phyloP scores from a whole-genome alignment of 1,284 basidiomycete genomes.

The Pseudozyma thailandica region DNA sequence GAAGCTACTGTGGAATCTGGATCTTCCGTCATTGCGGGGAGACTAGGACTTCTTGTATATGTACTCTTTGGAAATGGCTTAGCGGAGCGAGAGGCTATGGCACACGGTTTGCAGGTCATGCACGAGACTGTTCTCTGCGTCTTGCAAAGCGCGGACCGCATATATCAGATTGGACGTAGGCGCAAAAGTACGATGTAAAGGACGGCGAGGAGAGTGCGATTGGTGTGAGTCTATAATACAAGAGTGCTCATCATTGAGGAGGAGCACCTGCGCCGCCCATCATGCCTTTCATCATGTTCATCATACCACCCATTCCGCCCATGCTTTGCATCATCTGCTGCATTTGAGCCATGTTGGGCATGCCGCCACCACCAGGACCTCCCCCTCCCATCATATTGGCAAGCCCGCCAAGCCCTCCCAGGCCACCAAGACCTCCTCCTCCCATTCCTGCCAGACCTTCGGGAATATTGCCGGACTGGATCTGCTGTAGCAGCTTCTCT shows the following conservation, averaged over 20 bases:
- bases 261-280: slow-evolving; percentile 75
- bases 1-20: no score
- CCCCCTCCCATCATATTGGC: slow-evolving; percentile 44
- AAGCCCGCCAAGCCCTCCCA: slow-evolving; percentile 38
- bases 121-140: no score
- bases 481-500: slow-evolving; percentile 58
- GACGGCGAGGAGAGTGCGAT: no score
- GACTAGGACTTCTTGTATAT: no score
- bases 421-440: slow-evolving; percentile 43
- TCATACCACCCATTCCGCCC: slow-evolving; percentile 69
- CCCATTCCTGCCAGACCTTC: slow-evolving; percentile 44
- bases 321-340: slow-evolving; percentile 69
- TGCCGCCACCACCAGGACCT: slow-evolving; percentile 33
- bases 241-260: slow-evolving; percentile 1
- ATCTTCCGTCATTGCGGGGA: no score
- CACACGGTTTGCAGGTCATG: no score
- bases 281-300: slow-evolving; percentile 81
- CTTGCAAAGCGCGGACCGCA: no score
- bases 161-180: no score
- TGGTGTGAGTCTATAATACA: no score
- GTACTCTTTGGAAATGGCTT: no score
- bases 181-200: no score
- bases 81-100: no score
- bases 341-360: slow-evolving; percentile 57
- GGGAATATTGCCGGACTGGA: slow-evolving; percentile 57